Base-by-base conservation (phyloP, 2,329 filamentous ascomycete species). In the Achaetomium macrosporum region DNA sequence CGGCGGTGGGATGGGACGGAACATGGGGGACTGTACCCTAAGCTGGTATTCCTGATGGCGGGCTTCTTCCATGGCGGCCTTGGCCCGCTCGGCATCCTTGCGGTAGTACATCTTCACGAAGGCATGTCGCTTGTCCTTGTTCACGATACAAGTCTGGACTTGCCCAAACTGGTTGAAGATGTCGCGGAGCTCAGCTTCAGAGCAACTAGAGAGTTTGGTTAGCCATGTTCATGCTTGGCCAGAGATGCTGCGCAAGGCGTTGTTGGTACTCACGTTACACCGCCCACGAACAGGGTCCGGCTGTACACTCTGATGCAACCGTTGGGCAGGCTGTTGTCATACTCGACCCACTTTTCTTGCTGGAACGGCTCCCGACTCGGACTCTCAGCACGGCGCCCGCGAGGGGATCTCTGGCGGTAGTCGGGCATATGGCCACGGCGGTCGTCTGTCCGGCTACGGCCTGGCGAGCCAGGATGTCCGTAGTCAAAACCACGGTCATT, bases 101-200 rank as follows among this genome's bases (percentile, higher is more conserved):
- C 95, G 89, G 58, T 83, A 93, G 61, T 93, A 81, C 93, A 99
- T 99, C 73, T 99, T 99, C 65, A 99, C 92, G 68, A 99, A 99
- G 6, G 93, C 93, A 70, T 99, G 93, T 16, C 93, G 88, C 73
- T 97, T 99, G 66, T 99, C 93, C 65, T 90, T 87, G 73, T 99
- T 97, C 61, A 96, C 91, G 60, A 99, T 99, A 71, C 92, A 97
- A 1, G 92, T 96, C 70, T 99, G 93, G 4, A 99, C 93, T 49
- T 84, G 77, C 54, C 93, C 93, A 66, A 85, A 96, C 42, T 83
- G 83, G 64, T 76, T 77, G 69, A 99, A 99, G 42, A 95, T 83
- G 47, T 74, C 74, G 49, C 90, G 84, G 49, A 99, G 78, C 67
- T 97, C 90, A 53, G 79, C 75, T 70, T 99, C 92, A 7, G 87